phyloP scores from a whole-genome alignment of 345 rosid genomes.

The Erodium maritimum region DNA sequence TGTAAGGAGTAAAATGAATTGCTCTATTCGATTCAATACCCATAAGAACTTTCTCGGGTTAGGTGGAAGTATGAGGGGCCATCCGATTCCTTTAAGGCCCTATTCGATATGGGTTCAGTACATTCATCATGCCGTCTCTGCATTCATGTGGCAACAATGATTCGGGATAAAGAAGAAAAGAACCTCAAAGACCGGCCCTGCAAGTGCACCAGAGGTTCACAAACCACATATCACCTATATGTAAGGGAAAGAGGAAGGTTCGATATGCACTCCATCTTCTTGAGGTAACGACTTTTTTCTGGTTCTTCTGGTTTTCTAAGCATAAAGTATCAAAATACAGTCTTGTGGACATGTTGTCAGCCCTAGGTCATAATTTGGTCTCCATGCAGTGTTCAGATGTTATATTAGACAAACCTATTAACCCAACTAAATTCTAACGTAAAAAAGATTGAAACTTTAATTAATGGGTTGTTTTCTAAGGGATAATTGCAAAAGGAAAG shows the following conservation, averaged over 20 bases:
- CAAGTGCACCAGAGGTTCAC: slow-evolving; percentile 62
- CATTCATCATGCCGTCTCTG: slow-evolving; percentile 99
- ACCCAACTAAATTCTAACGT: too few species aligned
- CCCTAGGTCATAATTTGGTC: too few species aligned
- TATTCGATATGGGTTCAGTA: slow-evolving; percentile 91
- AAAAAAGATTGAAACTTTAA: too few species aligned
- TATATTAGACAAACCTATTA: too few species aligned
- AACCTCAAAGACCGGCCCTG: slow-evolving; percentile 63
- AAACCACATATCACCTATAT: slow-evolving; percentile 58
- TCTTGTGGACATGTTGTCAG: too few species aligned
- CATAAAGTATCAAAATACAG: too few species aligned
- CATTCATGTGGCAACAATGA: slow-evolving; percentile 65
- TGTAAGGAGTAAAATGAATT: too few species aligned
- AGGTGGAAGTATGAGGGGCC: slow-evolving; percentile 98
- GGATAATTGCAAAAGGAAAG: too few species aligned
- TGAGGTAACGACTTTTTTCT: slow-evolving; percentile 34
- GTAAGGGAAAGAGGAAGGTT: slow-evolving; percentile 88
- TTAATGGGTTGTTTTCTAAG: too few species aligned
- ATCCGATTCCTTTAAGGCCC: slow-evolving; percentile 86
- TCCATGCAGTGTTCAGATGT: too few species aligned
- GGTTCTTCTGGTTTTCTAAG: background rate
- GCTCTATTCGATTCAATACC: too few species aligned
- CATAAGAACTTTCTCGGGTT: too few species aligned
- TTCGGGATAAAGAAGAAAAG: slow-evolving; percentile 61
- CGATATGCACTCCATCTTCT: slow-evolving; percentile 68